Percentiles rank a stretch among this genome's conserved stretches.
Conservation (phyloP, 495 filamentous ascomycete genomes). For the Penicillium pancosmium region DNA sequence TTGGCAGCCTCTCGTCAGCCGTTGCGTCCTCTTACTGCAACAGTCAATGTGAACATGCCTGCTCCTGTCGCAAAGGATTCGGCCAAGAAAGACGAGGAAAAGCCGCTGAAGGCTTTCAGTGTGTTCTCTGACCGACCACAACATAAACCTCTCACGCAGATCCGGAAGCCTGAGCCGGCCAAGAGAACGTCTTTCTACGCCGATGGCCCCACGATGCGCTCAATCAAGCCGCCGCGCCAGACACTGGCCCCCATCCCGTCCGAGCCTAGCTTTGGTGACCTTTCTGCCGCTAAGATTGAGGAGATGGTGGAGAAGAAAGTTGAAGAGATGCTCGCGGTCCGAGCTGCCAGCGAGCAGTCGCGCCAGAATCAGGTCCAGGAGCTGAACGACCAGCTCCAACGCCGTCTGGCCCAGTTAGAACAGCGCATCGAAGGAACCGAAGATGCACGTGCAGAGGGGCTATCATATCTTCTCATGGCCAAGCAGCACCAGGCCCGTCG, state of each 20-base stretch:
- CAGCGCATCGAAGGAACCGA: slow-evolving; percentile 77
- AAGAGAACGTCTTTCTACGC: slow-evolving; percentile 48
- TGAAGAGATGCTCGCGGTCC: slow-evolving; percentile 79
- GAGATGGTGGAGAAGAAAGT: slow-evolving; percentile 91
- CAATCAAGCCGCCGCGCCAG: slow-evolving; percentile 33
- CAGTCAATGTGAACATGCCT: slow-evolving; percentile 60
- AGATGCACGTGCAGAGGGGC: slow-evolving; percentile 73
- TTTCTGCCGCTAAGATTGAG: slow-evolving; percentile 81
- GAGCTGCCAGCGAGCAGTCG: slow-evolving; percentile 54
- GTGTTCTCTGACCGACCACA: slow-evolving; percentile 77
- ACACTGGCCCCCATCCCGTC: slow-evolving; percentile 30
- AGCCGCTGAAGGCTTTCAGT: slow-evolving; percentile 77
- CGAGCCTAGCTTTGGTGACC: slow-evolving; percentile 32
- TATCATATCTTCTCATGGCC: slow-evolving; percentile 85
- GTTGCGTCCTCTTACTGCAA: slow-evolving; percentile 66
- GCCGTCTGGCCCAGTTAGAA: slow-evolving; percentile 80
- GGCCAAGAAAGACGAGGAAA: slow-evolving; percentile 57
- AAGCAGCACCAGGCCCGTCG: slow-evolving; percentile 86
- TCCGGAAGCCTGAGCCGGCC: slow-evolving; percentile 41
- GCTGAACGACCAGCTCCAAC: slow-evolving; percentile 76
- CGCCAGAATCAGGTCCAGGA: slow-evolving; percentile 53
- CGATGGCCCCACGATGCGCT: slow-evolving; percentile 27
- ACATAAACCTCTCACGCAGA: slow-evolving; percentile 39
- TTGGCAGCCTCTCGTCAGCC: slow-evolving; percentile 67
- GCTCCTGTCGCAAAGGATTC: slow-evolving; percentile 51